Conservation (phyloP, 345 rosid genomes). For the Trapa bicornis region DNA sequence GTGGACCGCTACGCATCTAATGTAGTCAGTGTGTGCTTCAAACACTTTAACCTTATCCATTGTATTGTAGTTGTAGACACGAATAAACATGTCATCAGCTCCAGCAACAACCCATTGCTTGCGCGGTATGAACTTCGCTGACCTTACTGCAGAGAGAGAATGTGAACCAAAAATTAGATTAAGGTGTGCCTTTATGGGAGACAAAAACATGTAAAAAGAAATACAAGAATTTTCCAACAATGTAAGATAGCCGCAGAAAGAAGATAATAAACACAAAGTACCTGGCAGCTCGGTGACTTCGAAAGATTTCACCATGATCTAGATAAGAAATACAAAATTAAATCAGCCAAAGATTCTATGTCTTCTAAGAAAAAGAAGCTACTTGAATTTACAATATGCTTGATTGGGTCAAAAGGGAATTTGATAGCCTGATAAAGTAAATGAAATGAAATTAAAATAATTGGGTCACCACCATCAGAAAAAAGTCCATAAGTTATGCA, state of each 20-base stretch:
- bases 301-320: constrained; percentile 79
- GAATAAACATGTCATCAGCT: constrained; percentile 86
- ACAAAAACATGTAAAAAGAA: too few relatives aligned
- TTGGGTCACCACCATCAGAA: neutral
- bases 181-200: neutral
- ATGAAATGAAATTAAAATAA: neutral
- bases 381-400: neutral
- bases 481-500: neutral
- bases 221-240: neutral
- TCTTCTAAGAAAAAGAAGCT: neutral
- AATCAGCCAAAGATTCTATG: constrained; percentile 5
- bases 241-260: neutral
- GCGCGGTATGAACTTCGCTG: constrained; percentile 78
- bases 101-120: constrained; percentile 96
- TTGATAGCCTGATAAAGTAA: neutral
- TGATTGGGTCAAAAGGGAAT: neutral
- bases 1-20: constrained; percentile 88
- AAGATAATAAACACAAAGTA: constrained; percentile 9
- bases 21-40: constrained; percentile 95
- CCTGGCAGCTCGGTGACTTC: constrained; percentile 92
- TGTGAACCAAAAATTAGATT: neutral
- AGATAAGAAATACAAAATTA: constrained; percentile 12
- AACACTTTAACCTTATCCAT: constrained; percentile 84
- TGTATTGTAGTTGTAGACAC: constrained; percentile 86
- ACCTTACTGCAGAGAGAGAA: constrained; percentile 53